Base-by-base conservation (phyloP, 768 basidiomycete species). In the Rhizopogon roseolus region DNA sequence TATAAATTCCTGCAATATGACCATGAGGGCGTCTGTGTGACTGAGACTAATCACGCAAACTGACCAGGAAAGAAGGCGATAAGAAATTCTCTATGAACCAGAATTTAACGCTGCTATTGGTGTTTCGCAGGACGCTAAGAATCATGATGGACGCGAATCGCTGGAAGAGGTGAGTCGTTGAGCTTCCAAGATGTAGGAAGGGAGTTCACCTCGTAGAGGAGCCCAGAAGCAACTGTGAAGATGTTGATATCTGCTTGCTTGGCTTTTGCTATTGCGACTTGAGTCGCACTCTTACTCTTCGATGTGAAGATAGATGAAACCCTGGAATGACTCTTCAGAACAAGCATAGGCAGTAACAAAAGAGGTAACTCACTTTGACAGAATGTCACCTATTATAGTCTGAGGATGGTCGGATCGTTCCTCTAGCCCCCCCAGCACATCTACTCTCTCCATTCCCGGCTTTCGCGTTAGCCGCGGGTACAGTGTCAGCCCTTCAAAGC, bases 21-120 rank as follows among this genome's bases (percentile, higher is more conserved):
- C 22, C 37, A 28, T 57, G 34, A 48, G 43, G 40, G 42, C 10
- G 8, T 2, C 51, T 13, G 5, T 9, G 38, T 53, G 13, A 16
- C 22, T 13, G 8, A 6, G 17, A 56, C 32, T 34, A 44, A 4
- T 34, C 34, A 48, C 8, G 5, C 8, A 17, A 7, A 74, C 82
- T 61, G 60, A 92, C 93, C 54, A 98, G 72, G 81, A 99, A 99
- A 0, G 94, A 90, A 0, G 96, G 97, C 0, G 96, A 98, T 13
- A 98, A 79, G 81, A 99, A 99, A 73, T 99, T 98, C 67, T 97
- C 91, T 58, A 99, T 98, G 72, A 98, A 98, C 97, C 97, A 98
- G 73, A 98, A 99, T 69, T 99, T 99, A 69, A 99, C 95, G 27
- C 84, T 88, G 63, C 88, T 90, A 17, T 93, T 85, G 16, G 97